phyloP scores from a whole-genome alignment of 2,329 filamentous ascomycete genomes.

The Penicillium polonicum region DNA sequence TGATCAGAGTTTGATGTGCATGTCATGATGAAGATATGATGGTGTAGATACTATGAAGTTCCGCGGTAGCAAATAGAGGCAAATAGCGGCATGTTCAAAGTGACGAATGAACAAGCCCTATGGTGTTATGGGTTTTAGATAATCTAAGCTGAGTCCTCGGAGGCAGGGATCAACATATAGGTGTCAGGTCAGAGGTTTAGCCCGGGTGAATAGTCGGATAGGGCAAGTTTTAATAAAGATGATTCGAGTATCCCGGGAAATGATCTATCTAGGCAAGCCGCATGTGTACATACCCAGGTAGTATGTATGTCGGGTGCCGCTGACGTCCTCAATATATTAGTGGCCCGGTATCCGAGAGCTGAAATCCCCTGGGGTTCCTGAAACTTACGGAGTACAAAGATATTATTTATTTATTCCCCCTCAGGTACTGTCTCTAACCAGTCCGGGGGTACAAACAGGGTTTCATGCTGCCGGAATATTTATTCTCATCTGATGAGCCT shows the following conservation, averaged over 20 bases:
- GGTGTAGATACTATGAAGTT: neutral
- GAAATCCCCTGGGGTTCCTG: neutral
- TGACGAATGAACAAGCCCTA: neutral
- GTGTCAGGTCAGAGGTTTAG: neutral
- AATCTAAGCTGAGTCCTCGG: neutral
- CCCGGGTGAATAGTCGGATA: neutral
- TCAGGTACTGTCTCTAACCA: neutral
- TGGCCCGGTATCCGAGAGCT: neutral
- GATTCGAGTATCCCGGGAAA: neutral
- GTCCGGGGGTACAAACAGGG: neutral
- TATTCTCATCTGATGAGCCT: neutral
- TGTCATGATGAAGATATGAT: neutral
- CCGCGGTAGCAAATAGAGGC: neutral
- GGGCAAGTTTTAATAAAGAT: neutral
- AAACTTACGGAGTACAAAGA: neutral
- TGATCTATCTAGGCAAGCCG: neutral
- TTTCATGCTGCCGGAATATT: neutral
- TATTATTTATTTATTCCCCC: neutral
- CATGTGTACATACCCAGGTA: neutral
- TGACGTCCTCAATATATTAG: neutral
- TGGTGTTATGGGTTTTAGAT: neutral
- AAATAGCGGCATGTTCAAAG: neutral
- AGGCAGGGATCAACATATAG: neutral
- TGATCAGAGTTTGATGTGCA: neutral
- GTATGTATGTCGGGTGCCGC: neutral